These are phyloP conservation scores for Protoeuglena noctilucae DNA, from an alignment of 139 green algal genomes.

Conservation along the genomic window DNA sequence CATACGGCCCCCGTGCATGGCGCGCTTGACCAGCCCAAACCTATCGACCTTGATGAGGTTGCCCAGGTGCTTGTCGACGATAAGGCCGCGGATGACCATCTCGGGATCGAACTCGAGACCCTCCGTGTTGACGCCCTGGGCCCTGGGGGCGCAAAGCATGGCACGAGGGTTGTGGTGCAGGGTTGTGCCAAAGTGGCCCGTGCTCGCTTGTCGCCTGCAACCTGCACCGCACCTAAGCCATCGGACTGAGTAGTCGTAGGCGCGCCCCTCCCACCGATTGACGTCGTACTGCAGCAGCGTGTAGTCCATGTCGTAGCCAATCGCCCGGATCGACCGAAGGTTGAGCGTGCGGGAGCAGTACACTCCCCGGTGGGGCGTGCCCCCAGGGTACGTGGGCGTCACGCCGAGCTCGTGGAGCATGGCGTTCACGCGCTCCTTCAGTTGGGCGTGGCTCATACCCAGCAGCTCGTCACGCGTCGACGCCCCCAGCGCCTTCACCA, in stretches of 20 bases:
- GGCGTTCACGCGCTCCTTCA: conserved; percentile 26
- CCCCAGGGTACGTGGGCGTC: conserved; percentile 31
- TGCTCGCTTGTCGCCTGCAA: too few relatives aligned
- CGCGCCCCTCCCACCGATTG: conserved; percentile 75
- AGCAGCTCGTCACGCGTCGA: conserved; percentile 6
- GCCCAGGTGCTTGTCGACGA: conserved; percentile 38
- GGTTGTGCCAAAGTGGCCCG: too few relatives aligned
- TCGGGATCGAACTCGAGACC: conserved; percentile 62
- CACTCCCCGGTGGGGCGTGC: conserved; percentile 56
- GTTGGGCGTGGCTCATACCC: too few relatives aligned
- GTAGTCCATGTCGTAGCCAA: conserved; percentile 78
- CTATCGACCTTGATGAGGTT: conserved; percentile 46
- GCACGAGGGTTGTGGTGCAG: too few relatives aligned
- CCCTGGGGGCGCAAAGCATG: too few relatives aligned
- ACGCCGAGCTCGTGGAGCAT: conserved; percentile 1
- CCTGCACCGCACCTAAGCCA: too few relatives aligned
- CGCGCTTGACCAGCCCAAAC: conserved; percentile 72
- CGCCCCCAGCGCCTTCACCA: conserved; percentile 22
- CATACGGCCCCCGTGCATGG: conserved; percentile 87
- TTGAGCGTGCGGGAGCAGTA: conserved; percentile 90
- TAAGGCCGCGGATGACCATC: conserved; percentile 62
- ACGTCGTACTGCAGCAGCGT: conserved; percentile 91
- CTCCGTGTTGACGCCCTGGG: conserved; percentile 29
- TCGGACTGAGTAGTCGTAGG: conserved; percentile 54
- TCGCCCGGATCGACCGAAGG: conserved; percentile 70